phyloP scores from a whole-genome alignment of 73 alveolate genomes.

The Strombidium stylifer region DNA sequence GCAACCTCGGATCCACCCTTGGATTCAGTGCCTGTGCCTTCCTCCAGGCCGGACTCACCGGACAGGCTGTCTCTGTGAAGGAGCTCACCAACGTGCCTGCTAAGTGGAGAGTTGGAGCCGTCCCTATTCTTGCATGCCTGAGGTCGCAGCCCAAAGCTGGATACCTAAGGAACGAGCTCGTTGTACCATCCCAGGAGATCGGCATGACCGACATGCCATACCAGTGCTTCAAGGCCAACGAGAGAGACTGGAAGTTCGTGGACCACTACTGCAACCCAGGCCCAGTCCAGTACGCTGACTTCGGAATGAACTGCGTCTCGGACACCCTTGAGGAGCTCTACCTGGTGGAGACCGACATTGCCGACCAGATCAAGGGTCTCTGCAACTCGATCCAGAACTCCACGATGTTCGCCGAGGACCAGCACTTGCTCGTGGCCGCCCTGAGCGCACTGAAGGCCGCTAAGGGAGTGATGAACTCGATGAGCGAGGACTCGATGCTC shows the following conservation, averaged over 20 bases:
- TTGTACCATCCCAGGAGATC: conserved; percentile 72
- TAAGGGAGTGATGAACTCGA: conserved; percentile 29
- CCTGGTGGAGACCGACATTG: background rate
- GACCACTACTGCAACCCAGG: conserved; percentile 88
- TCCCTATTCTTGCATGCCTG: conserved; percentile 53
- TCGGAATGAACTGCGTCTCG: background rate
- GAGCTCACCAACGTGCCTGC: conserved; percentile 43
- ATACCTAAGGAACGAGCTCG: conserved; percentile 44
- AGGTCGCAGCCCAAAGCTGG: conserved; percentile 45
- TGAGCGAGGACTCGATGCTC: conserved; percentile 2
- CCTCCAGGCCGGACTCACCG: conserved; percentile 62
- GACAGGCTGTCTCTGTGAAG: conserved; percentile 58
- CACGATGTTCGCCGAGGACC: conserved; percentile 29
- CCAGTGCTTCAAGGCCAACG: conserved; percentile 30
- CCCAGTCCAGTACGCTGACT: conserved; percentile 67
- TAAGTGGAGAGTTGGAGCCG: conserved; percentile 66
- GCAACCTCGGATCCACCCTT: conserved; percentile 82
- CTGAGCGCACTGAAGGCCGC: conserved; percentile 27
- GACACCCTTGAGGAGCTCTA: conserved; percentile 1
- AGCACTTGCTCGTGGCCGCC: conserved; percentile 36
- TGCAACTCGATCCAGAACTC: conserved; percentile 35
- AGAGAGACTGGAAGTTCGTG: conserved; percentile 57
- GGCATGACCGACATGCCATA: conserved; percentile 51
- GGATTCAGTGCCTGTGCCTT: conserved; percentile 88
- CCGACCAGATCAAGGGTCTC: conserved; percentile 14